Evolutionary conservation across 257 asterid species (phyloP).

Genomic region (Echium plantagineum): DNA sequence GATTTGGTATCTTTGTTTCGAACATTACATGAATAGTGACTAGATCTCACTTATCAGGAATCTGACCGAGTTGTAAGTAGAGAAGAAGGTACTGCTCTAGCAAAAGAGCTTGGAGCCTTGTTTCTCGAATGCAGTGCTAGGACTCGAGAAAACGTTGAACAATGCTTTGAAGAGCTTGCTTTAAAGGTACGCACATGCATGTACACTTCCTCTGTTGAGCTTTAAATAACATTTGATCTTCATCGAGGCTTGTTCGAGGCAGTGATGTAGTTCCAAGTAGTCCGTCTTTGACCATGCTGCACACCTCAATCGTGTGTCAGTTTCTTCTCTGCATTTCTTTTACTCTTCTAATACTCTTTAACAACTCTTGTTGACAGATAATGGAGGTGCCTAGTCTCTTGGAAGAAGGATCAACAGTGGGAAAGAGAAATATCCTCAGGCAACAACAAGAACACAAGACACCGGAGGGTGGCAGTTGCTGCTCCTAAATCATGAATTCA

Average conservation of each 20-base stretch:
- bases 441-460: constrained; percentile 62
- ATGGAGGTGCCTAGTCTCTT: constrained; percentile 88
- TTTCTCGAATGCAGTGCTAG: constrained; percentile 87
- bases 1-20: background rate
- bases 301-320: background rate
- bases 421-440: constrained; percentile 69
- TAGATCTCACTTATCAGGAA: constrained; percentile 36
- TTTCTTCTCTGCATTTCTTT: background rate
- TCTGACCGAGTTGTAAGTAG: constrained; percentile 64
- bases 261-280: background rate
- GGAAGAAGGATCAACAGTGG: constrained; percentile 65
- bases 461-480: constrained; percentile 43
- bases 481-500: constrained; percentile 34
- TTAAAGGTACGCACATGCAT: constrained; percentile 41
- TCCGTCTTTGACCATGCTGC: background rate
- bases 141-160: constrained; percentile 80
- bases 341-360: background rate
- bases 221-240: too few species aligned
- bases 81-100: constrained; percentile 73
- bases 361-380: constrained; percentile 32
- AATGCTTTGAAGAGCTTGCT: constrained; percentile 69
- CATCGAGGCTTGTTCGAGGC: background rate
- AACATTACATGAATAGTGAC: background rate
- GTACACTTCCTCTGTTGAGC: too few species aligned
- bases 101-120: constrained; percentile 65